Conservation (phyloP, 306 rosid genomes). For the Rosa lucieae region DNA sequence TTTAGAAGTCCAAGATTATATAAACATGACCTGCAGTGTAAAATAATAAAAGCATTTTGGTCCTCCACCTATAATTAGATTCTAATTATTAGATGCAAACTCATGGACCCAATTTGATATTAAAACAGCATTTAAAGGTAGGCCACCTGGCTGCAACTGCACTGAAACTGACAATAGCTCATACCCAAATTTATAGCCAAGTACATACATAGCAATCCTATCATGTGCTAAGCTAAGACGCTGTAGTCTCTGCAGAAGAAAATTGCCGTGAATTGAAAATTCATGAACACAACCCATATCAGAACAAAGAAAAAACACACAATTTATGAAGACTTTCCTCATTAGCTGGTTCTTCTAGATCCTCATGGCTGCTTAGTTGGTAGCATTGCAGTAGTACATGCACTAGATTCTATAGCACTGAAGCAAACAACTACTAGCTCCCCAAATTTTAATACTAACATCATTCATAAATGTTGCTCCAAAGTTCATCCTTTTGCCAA, state of each 20-base stretch:
- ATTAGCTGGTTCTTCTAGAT: conserved; percentile 7
- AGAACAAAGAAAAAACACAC: neutral
- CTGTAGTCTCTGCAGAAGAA: neutral
- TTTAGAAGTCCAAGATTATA: neutral
- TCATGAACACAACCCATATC: conserved; percentile 6
- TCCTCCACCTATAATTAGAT: neutral
- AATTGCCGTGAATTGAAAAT: neutral
- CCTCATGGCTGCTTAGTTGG: neutral
- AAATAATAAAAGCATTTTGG: neutral
- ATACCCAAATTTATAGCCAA: neutral
- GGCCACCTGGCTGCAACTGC: neutral
- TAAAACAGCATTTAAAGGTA: neutral
- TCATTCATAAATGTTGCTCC: neutral
- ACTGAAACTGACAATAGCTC: neutral
- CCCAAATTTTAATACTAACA: conserved; percentile 2
- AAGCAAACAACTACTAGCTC: neutral
- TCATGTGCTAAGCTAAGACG: neutral
- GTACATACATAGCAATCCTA: neutral
- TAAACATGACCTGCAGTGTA: neutral
- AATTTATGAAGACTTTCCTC: neutral
- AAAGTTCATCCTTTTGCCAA: neutral
- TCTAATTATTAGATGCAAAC: neutral
- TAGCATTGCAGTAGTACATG: conserved; percentile 6
- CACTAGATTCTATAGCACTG: neutral
- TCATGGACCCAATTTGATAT: conserved; percentile 6